A percentile compares a stretch with the other conserved stretches of the same genome.
phyloP scores from a whole-genome alignment of 164 flowering plant genomes.

The Protea cynaroides region DNA sequence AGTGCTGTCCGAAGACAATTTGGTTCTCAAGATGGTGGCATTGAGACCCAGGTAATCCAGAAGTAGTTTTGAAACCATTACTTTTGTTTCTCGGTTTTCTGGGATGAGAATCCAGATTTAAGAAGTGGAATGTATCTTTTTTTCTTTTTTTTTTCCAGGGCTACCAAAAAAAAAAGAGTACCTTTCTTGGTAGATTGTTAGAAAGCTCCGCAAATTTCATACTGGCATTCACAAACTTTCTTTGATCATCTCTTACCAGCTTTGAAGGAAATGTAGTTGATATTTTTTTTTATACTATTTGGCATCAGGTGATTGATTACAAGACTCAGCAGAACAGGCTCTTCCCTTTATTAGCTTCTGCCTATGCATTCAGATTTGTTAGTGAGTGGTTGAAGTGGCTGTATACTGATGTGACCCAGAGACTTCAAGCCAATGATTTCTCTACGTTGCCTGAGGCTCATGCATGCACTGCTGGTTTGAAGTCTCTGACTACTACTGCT shows the following conservation, averaged over 20 bases:
- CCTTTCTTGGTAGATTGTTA: not conserved
- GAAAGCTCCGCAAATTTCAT: not conserved
- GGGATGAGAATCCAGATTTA: not conserved
- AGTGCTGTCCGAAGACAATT: slow-evolving; percentile 97
- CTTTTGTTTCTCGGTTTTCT: not conserved
- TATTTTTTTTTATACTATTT: not conserved
- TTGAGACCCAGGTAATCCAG: slow-evolving; percentile 72
- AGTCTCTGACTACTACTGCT: slow-evolving; percentile 84
- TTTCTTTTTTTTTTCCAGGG: not conserved
- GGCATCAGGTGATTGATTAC: slow-evolving; percentile 85
- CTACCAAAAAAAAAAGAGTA: too few species aligned
- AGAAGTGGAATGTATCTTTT: not conserved
- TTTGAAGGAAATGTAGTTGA: too few species aligned
- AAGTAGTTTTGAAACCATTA: not conserved
- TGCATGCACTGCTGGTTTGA: slow-evolving; percentile 99
- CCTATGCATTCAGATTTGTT: slow-evolving; percentile 94
- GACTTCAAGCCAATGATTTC: slow-evolving; percentile 80
- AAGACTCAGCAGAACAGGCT: slow-evolving; percentile 97
- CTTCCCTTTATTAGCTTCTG: slow-evolving; percentile 93
- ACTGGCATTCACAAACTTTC: not conserved
- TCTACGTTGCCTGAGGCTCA: slow-evolving; percentile 98
- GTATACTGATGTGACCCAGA: slow-evolving; percentile 84
- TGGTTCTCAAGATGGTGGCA: slow-evolving; percentile 86
- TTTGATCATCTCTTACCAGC: too few species aligned
- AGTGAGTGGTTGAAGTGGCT: slow-evolving; percentile 97